Evolutionary conservation across 768 basidiomycete species (phyloP), one percentile per base, ranked within the genome.

Genomic region (Tephrocybe sp.): DNA sequence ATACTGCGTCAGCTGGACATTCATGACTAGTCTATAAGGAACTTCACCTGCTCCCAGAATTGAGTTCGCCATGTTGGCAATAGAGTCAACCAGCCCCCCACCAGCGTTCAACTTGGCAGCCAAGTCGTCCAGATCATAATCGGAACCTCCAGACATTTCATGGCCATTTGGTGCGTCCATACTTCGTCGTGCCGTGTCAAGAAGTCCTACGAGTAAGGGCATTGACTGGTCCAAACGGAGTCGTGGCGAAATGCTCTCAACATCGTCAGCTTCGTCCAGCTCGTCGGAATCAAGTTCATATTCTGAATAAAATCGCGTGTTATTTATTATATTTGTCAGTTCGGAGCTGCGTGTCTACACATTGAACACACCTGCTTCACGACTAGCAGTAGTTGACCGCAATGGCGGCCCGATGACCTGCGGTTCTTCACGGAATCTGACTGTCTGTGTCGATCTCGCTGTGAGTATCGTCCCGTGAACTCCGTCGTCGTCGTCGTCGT

Each of bases 11-110:
- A 53, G 40, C 30, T 35, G 41, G 32, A 50, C 19, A 41, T 38
- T 22, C 44, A 52, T 13, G 32, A 49, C 12, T 65, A 60, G 61
- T 32, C 34, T 48, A 56, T 58, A 11, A 34, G 34, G 40, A 30
- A 54, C 42, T 73, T 71, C 68, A 82, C 93, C 94, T 62, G 95
- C 95, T 35, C 95, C 95, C 12, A 98, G 71, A 27, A 98, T 97
- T 1, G 91, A 93, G 64, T 98, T 98, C 18, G 92, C 89, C 96
- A 97, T 97, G 64, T 95, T 90, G 18, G 90, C 87, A 50, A 91
- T 77, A 7, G 89, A 92, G 60, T 90, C 84, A 1, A 92, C 9
- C 72, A 93, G 68, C 0, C 85, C 83, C 18, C 91, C 89, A 37
- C 90, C 88, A 0, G 83, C 79, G 31, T 69, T 74, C 37, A 75